Conservation (phyloP, 306 rosid species). For the Trifolium fragiferum region DNA sequence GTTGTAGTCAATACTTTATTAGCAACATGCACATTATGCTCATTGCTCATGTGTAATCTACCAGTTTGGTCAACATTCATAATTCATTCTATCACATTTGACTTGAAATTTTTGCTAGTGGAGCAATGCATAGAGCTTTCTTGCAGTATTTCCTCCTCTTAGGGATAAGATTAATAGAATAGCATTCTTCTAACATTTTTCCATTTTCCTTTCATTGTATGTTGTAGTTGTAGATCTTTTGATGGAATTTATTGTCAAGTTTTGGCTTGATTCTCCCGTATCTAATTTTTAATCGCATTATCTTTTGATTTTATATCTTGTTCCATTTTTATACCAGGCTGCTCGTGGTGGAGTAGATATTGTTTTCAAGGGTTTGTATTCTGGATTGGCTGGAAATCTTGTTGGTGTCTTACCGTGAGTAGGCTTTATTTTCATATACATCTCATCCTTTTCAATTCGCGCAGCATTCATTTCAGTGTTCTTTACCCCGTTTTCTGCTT, state of each 20-base stretch:
- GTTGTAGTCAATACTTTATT: neutral
- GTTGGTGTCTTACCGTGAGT: constrained; percentile 98
- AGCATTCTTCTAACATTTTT: neutral
- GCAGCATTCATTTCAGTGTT: neutral
- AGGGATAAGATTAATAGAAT: constrained; percentile 5
- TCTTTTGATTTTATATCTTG: constrained; percentile 22
- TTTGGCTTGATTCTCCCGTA: constrained; percentile 6
- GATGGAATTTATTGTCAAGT: constrained; percentile 14
- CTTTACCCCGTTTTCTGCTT: constrained; percentile 10
- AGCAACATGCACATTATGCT: neutral
- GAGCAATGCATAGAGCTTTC: constrained; percentile 7
- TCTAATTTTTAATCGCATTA: neutral
- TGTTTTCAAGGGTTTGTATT: constrained; percentile 81
- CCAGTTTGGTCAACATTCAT: constrained; percentile 1
- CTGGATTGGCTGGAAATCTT: constrained; percentile 90
- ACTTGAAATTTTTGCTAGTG: constrained; percentile 7
- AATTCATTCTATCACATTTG: constrained; percentile 19
- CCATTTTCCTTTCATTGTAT: neutral
- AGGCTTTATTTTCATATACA: constrained; percentile 29
- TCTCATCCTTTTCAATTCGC: neutral
- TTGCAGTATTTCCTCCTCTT: constrained; percentile 22
- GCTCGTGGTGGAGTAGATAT: constrained; percentile 83
- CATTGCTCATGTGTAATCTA: constrained; percentile 5
- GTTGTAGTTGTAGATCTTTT: constrained; percentile 3
- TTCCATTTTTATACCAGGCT: constrained; percentile 57